These are phyloP conservation scores for Isabelozyma rhagii DNA, from an alignment of 805 yeast species.

Conservation along the genomic window DNA sequence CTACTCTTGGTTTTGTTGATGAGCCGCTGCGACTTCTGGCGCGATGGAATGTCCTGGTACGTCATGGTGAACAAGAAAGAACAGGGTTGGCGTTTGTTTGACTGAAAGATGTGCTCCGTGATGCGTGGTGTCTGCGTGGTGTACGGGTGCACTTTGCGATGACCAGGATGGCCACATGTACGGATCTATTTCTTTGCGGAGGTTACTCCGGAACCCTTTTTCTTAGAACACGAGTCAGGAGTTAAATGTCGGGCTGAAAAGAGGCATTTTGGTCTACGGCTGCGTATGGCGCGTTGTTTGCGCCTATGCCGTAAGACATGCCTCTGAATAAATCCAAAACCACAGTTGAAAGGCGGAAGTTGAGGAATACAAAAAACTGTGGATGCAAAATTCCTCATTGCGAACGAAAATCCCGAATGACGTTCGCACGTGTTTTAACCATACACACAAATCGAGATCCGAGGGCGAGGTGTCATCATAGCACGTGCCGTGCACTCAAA, in stretches of 20 bases:
- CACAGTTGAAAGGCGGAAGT: background rate
- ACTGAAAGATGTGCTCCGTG: too few species aligned
- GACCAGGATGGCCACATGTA: too few species aligned
- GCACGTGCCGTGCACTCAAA: background rate
- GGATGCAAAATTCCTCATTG: background rate
- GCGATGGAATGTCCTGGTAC: conserved; percentile 19
- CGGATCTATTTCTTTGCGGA: too few species aligned
- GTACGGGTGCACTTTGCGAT: background rate
- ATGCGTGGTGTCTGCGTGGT: background rate
- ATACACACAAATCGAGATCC: background rate
- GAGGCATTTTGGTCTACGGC: too few species aligned
- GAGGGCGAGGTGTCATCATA: background rate
- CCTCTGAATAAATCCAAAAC: background rate
- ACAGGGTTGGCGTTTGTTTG: background rate
- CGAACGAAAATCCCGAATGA: background rate
- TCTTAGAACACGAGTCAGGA: too few species aligned
- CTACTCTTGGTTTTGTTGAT: conserved; percentile 5
- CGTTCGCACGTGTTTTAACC: background rate
- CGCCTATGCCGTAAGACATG: too few species aligned
- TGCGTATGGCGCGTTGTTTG: too few species aligned
- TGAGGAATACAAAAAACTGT: background rate
- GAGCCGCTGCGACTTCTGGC: conserved; percentile 25
- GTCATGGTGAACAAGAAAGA: background rate
- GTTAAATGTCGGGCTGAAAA: too few species aligned
- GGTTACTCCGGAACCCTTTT: too few species aligned